Percentiles rank a stretch among this genome's conserved stretches.
phyloP scores from a whole-genome alignment of 139 green algal species.

The Bryopsis sp. region DNA sequence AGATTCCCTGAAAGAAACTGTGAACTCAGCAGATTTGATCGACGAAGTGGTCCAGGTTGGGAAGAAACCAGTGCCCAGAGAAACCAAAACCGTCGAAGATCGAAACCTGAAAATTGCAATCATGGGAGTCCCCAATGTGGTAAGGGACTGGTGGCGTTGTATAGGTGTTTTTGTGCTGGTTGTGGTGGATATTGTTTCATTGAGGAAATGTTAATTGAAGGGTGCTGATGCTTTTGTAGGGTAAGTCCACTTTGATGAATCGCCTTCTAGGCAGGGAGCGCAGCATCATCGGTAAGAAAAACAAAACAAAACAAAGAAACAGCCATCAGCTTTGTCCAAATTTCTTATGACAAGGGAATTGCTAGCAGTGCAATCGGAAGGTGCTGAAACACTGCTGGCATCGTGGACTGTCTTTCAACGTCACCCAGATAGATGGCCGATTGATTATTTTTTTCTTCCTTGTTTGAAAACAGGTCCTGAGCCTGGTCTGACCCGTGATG shows the following conservation, averaged over 20 bases:
- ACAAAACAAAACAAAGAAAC: no score
- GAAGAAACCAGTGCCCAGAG: conserved; percentile 1
- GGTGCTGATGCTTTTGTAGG: conserved; percentile 26
- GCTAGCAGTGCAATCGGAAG: conserved; percentile 7
- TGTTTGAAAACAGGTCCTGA: conserved; percentile 5
- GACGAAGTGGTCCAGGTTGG: not conserved
- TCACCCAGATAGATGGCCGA: not conserved
- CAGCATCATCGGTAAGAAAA: conserved; percentile 53
- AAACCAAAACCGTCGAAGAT: conserved; percentile 12
- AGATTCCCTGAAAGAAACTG: no score
- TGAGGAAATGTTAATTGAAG: no score
- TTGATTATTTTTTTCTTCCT: not conserved
- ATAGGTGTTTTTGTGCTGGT: not conserved
- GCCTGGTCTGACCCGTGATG: conserved; percentile 11
- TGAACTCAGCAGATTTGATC: conserved; percentile 15
- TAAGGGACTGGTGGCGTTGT: conserved; percentile 15
- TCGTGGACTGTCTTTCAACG: not conserved
- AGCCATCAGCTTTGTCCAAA: not conserved
- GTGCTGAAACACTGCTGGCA: no score
- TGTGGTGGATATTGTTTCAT: no score
- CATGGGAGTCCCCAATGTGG: conserved; percentile 71
- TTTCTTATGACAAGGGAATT: no score
- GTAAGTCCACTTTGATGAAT: conserved; percentile 83
- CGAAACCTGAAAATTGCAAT: conserved; percentile 44
- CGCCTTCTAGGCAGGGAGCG: conserved; percentile 63